Evolutionary conservation across 2,329 filamentous ascomycete species (phyloP).

Genomic region (Diaporthe destruens): DNA sequence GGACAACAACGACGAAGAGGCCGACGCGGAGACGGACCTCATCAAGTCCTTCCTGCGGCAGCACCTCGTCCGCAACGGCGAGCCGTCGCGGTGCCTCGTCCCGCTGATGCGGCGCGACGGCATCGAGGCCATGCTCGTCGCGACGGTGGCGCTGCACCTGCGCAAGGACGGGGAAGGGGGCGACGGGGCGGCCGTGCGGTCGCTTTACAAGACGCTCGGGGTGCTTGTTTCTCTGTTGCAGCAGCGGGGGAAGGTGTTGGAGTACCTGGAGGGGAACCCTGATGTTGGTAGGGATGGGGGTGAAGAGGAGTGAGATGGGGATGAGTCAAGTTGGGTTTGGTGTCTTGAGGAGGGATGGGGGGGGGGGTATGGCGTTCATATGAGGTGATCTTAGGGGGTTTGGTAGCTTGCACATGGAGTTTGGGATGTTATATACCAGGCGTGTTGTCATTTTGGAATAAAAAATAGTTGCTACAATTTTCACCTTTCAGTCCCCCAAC

Average conservation of each 20-base stretch:
- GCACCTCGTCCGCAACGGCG: slow-evolving; percentile 24
- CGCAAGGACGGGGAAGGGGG: background rate
- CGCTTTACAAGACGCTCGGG: slow-evolving; percentile 25
- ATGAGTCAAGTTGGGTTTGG: too few relatives aligned
- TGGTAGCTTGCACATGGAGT: background rate
- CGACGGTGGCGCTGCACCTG: slow-evolving; percentile 24
- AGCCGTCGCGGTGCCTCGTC: background rate
- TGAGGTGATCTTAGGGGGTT: background rate
- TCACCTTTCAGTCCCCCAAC: background rate
- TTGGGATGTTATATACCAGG: background rate
- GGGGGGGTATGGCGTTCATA: background rate
- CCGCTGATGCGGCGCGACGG: slow-evolving; percentile 5
- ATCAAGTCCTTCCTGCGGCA: slow-evolving; percentile 22
- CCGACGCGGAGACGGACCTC: slow-evolving; percentile 10
- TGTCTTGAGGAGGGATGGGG: too few relatives aligned
- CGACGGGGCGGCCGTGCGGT: background rate
- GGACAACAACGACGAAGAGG: background rate
- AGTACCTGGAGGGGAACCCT: background rate
- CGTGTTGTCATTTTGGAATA: background rate
- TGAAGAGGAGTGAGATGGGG: background rate
- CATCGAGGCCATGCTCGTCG: slow-evolving; percentile 21
- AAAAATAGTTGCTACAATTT: background rate
- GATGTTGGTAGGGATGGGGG: background rate
- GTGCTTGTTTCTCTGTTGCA: slow-evolving; percentile 27
- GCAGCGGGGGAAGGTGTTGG: slow-evolving; percentile 22